Evolutionary conservation across 202 grass and related monocot genomes (phyloP), one percentile per base, ranked within the genome.

Genomic region (Tripidium arundinaceum): DNA sequence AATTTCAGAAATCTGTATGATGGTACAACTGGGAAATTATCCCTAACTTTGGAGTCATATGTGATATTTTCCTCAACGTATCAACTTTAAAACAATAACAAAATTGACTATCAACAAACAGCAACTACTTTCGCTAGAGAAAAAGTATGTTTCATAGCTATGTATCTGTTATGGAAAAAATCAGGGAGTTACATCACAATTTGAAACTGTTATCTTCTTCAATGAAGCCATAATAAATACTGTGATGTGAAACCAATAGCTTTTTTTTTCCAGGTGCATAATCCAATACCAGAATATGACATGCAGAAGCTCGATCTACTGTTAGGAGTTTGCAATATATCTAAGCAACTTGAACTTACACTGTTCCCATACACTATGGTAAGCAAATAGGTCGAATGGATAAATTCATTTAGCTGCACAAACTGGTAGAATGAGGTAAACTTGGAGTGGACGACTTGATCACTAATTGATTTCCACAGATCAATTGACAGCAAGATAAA

Each of bases 41-140:
- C 67, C 15, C 27, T 63, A 75, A 77, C 49, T 79, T 31, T 65
- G 33, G 11, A 58, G 52, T 40, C 36, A 29, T 27, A 36, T 36
- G 31, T 33, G 2, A 33, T 33, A n/a, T 66, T 74, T 43, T 19
- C 29, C 62, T 19, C 26, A 64, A 34, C 1, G 5, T 9, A 49
- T 31, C 27, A 78, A 33, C 26, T 83, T 63, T 50, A 24, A 33
- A 60, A 57, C 5, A 67, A 33, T 33, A 33, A 10, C 8, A 55
- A 75, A 50, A 36, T 63, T 81, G 72, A 69, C 41, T 46, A 70
- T n/a, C 19, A 61, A 81, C 42, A 78, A 77, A 61, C 13, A 64
- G 31, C 14, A 68, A n/a, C 11, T 69, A 18, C 12, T 42, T 42
- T 33, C 31, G 39, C 10, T 26, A 21, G 3, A 46, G 33, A 33